These are phyloP conservation scores for Xylaria flabelliformis DNA, from an alignment of 495 filamentous ascomycete species.

Conservation along the genomic window DNA sequence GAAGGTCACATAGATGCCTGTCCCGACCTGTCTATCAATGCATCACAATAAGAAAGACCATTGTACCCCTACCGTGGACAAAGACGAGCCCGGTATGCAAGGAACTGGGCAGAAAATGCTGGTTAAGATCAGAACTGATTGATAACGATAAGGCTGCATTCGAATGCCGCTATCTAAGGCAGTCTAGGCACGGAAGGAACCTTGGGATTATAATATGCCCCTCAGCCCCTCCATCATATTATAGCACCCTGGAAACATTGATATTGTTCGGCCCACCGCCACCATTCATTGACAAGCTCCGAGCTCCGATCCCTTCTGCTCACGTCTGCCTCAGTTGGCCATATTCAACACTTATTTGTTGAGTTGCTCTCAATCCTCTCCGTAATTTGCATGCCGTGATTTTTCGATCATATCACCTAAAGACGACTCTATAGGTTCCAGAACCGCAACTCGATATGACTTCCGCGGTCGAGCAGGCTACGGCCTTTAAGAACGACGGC, in stretches of 20 bases:
- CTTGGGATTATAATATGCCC: slow-evolving; percentile 14
- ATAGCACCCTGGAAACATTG: neutral
- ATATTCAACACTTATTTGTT: neutral
- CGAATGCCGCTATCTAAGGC: neutral
- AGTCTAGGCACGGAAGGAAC: neutral
- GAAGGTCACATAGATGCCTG: neutral
- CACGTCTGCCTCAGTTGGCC: neutral
- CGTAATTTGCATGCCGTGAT: neutral
- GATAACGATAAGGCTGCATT: slow-evolving; percentile 27
- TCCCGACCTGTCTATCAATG: neutral
- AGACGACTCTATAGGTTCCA: neutral
- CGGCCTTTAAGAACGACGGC: slow-evolving; percentile 86
- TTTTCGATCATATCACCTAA: neutral
- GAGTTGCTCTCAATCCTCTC: neutral
- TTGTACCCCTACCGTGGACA: neutral
- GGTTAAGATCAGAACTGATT: neutral
- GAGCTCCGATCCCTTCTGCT: slow-evolving; percentile 10
- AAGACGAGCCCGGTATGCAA: neutral
- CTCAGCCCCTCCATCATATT: slow-evolving; percentile 22
- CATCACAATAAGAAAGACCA: neutral
- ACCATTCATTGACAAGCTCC: slow-evolving; percentile 1
- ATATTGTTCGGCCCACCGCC: neutral
- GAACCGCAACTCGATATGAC: slow-evolving; percentile 27
- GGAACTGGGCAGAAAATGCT: slow-evolving; percentile 14
- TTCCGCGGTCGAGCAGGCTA: slow-evolving; percentile 65